phyloP scores from a whole-genome alignment of 2,329 filamentous ascomycete genomes.

The Lachnellula willkommii region DNA sequence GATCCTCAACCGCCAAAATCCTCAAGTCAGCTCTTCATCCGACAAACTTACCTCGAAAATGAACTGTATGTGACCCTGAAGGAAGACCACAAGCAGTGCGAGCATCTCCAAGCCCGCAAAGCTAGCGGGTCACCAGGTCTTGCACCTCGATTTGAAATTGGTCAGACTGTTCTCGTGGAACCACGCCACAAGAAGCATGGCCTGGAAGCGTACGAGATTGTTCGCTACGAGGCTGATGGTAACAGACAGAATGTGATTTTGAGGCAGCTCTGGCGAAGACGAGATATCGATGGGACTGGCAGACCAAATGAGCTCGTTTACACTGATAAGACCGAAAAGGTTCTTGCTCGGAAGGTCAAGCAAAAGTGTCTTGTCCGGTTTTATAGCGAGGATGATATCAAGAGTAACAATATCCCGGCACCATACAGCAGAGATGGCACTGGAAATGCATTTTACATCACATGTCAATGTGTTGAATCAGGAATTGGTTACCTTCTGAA shows the following conservation, averaged over 20 bases:
- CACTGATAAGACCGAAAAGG: constrained; percentile 39
- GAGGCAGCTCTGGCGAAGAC: constrained; percentile 48
- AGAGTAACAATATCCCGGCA: constrained; percentile 40
- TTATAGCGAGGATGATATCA: constrained; percentile 38
- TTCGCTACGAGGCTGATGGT: constrained; percentile 32
- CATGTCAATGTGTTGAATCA: constrained; percentile 33
- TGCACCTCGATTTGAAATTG: constrained; percentile 27
- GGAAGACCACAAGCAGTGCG: constrained; percentile 50
- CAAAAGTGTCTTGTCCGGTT: constrained; percentile 56
- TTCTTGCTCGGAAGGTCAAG: constrained; percentile 40
- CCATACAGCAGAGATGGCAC: constrained; percentile 63
- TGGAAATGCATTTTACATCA: constrained; percentile 63
- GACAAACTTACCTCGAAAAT: constrained; percentile 60
- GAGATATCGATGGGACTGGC: constrained; percentile 32
- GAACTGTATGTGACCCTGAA: constrained; percentile 58
- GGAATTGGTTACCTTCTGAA: constrained; percentile 24
- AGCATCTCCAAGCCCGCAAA: constrained; percentile 30
- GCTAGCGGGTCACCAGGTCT: background rate
- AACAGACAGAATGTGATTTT: constrained; percentile 37
- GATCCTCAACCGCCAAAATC: constrained; percentile 41
- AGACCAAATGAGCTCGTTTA: constrained; percentile 49
- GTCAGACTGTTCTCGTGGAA: constrained; percentile 51
- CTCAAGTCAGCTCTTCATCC: constrained; percentile 55
- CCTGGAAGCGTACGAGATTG: constrained; percentile 58
- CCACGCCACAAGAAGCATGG: constrained; percentile 38